A percentile compares a stretch with the other conserved stretches of the same genome.
phyloP scores from a whole-genome alignment of 1,284 basidiomycete species.

The Ustilago xerochloae region DNA sequence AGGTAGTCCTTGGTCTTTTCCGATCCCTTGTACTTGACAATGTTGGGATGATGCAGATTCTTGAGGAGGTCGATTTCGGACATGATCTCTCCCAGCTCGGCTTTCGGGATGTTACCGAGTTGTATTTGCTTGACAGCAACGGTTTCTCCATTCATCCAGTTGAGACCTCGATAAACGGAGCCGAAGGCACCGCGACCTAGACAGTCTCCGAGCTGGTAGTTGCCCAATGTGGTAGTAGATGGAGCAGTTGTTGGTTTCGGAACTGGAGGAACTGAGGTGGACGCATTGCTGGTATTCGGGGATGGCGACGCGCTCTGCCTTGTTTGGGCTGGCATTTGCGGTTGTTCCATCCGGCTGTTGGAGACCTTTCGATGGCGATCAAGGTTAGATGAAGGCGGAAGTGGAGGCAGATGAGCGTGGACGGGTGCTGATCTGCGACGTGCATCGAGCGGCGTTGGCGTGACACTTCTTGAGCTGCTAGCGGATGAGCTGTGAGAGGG shows the following conservation, averaged over 20 bases:
- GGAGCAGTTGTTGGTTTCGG: constrained; percentile 1
- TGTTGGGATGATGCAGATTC: constrained; percentile 91
- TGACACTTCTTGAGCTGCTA: not conserved
- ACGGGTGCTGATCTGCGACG: constrained; percentile 24
- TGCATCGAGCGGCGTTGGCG: constrained; percentile 12
- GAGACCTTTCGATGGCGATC: constrained; percentile 4
- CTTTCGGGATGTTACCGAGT: constrained; percentile 89
- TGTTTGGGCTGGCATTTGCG: not conserved
- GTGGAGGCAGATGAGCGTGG: not conserved
- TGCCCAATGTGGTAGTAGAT: constrained; percentile 16
- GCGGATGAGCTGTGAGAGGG: constrained; percentile 3
- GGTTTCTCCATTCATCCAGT: constrained; percentile 84
- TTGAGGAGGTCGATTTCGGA: constrained; percentile 97
- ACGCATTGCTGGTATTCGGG: not conserved
- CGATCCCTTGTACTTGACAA: constrained; percentile 98
- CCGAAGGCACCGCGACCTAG: constrained; percentile 94
- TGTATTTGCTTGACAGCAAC: constrained; percentile 71
- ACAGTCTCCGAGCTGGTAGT: constrained; percentile 79
- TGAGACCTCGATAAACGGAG: constrained; percentile 90
- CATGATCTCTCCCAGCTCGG: constrained; percentile 96
- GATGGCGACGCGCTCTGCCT: constrained; percentile 1
- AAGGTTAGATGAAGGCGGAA: not conserved
- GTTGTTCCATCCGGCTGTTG: not conserved
- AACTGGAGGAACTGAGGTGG: not conserved
- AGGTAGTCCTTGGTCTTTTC: constrained; percentile 92